These are phyloP conservation scores for Chaetomium olivaceum DNA, from an alignment of 2,329 filamentous ascomycete genomes.

Conservation along the genomic window DNA sequence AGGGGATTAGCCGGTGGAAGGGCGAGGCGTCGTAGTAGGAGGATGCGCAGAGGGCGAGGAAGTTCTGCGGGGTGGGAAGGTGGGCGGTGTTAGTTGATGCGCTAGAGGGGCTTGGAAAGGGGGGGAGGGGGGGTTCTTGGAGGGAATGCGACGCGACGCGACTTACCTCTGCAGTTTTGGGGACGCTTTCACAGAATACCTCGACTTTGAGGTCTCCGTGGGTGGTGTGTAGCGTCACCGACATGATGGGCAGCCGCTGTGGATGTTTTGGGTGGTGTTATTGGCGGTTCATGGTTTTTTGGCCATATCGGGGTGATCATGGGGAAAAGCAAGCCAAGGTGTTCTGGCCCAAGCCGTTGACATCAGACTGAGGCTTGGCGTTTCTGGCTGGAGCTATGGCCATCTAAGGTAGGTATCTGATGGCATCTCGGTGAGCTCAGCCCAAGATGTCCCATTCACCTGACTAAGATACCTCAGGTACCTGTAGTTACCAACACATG, in stretches of 20 bases:
- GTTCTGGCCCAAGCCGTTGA: neutral
- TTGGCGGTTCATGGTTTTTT: constrained; percentile 7
- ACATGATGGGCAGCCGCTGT: constrained; percentile 49
- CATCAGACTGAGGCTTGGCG: neutral
- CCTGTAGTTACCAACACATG: neutral
- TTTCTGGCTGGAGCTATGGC: constrained; percentile 16
- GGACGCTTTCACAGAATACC: constrained; percentile 91
- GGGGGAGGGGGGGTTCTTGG: neutral
- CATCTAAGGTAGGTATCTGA: too few relatives aligned
- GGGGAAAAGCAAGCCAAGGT: neutral
- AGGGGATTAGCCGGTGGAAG: constrained; percentile 77
- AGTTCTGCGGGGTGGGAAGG: constrained; percentile 64
- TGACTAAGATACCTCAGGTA: too few relatives aligned
- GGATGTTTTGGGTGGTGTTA: neutral
- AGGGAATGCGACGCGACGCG: constrained; percentile 25
- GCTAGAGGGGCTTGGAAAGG: constrained; percentile 17
- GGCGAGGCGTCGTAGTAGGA: constrained; percentile 73
- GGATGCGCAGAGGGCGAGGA: constrained; percentile 81
- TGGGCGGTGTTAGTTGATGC: constrained; percentile 7
- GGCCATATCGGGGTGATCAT: neutral
- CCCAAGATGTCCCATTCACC: too few relatives aligned
- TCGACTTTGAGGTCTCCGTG: constrained; percentile 92
- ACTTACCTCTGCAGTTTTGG: constrained; percentile 79
- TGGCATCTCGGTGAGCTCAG: too few relatives aligned
- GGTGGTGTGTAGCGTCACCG: constrained; percentile 78